Conservation (phyloP, 2,329 filamentous ascomycete species). For the Alternaria metachromatica region DNA sequence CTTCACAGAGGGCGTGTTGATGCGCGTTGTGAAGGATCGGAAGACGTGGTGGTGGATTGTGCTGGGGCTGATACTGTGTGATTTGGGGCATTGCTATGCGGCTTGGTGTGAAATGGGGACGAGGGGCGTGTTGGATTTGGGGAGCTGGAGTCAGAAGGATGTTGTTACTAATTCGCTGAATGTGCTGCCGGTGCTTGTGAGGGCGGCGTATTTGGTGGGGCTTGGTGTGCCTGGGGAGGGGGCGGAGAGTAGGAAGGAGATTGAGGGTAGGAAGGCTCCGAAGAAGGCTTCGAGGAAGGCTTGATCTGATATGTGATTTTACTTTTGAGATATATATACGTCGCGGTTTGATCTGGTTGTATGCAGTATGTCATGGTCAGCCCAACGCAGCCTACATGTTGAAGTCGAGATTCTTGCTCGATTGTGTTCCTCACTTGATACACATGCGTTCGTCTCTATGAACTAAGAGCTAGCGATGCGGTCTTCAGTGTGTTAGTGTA, state of each 20-base stretch:
- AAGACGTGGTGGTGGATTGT: slow-evolving; percentile 73
- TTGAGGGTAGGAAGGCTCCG: slow-evolving; percentile 18
- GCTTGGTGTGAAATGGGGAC: slow-evolving; percentile 43
- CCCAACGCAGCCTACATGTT: not conserved
- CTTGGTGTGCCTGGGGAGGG: slow-evolving; percentile 33
- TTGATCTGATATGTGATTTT: not conserved
- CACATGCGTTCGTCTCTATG: not conserved
- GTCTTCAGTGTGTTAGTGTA: not conserved
- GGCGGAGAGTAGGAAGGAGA: not conserved
- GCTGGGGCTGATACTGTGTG: slow-evolving; percentile 72
- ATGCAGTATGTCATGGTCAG: not conserved
- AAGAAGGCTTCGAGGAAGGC: slow-evolving; percentile 5
- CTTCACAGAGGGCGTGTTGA: slow-evolving; percentile 75
- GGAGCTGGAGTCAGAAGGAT: slow-evolving; percentile 48
- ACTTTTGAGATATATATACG: not conserved
- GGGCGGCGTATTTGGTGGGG: slow-evolving; percentile 47
- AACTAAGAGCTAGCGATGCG: not conserved
- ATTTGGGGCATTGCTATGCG: slow-evolving; percentile 71
- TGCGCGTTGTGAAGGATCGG: slow-evolving; percentile 71
- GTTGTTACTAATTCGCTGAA: slow-evolving; percentile 48
- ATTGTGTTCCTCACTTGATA: not conserved
- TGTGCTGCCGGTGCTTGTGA: slow-evolving; percentile 39
- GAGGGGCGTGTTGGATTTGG: slow-evolving; percentile 27
- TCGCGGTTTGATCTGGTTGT: not conserved
- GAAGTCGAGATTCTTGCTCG: not conserved